Conservation (phyloP, 1,139 yeast species). For the Pichia sp. region DNA sequence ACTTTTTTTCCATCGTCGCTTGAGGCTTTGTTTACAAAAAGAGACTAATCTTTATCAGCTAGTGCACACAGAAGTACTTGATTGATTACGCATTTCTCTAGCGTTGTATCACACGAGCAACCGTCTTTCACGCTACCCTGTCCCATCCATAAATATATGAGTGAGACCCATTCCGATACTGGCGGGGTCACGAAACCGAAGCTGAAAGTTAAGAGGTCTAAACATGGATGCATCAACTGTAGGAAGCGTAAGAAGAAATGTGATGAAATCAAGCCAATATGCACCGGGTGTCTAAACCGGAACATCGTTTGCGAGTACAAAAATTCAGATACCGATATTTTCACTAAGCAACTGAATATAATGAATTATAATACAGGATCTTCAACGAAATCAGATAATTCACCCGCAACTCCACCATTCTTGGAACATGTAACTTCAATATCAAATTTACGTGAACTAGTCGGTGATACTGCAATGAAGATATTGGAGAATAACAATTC, state of each 20-base stretch:
- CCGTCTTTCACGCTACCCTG: no score
- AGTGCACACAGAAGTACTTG: no score
- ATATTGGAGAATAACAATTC: slow-evolving; percentile 15
- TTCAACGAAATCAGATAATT: not conserved
- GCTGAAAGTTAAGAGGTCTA: slow-evolving; percentile 14
- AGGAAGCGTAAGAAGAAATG: slow-evolving; percentile 25
- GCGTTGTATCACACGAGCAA: no score
- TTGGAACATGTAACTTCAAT: slow-evolving; percentile 13
- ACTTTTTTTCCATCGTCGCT: no score
- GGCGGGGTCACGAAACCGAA: not conserved
- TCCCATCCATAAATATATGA: no score
- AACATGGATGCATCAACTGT: slow-evolving; percentile 24
- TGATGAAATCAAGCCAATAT: slow-evolving; percentile 26
- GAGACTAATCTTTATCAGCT: no score
- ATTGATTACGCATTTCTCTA: no score
- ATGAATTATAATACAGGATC: not conserved
- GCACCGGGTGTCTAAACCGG: slow-evolving; percentile 25
- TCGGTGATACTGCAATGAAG: slow-evolving; percentile 18
- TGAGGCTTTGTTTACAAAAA: no score
- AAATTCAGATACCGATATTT: not conserved
- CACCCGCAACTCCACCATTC: not conserved
- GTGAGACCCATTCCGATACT: no score
- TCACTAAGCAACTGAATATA: not conserved
- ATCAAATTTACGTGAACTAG: slow-evolving; percentile 11
- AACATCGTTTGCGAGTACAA: slow-evolving; percentile 20